Evolutionary conservation across 306 rosid genomes (phyloP), one percentile per base, ranked within the genome.

Genomic region (Comarum palustre): DNA sequence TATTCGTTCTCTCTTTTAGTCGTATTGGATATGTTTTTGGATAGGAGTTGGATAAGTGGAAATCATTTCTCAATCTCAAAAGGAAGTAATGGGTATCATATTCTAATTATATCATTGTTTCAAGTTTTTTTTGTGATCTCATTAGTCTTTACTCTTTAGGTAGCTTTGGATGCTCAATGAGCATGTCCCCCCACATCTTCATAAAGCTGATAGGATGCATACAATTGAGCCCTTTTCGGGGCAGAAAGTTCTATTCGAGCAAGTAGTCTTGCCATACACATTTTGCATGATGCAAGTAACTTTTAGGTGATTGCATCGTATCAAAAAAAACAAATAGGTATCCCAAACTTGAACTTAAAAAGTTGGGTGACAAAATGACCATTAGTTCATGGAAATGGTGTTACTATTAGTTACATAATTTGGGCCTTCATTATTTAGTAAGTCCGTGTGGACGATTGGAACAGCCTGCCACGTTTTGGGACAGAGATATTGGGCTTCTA

Each of bases 21-120:
- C 31, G n/a, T 58, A 45, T 20, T 32, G 80, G 77, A 76, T 81
- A 43, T 70, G 79, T 39, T 81, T 82, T 77, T 81, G 81, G 89
- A 83, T 82, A 80, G 80, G 78, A 78, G 66, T 64, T 41, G 71
- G 83, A 72, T 82, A 73, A 73, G 75, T 61, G 73, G 78, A 73
- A 15, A 51, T 81, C 68, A 32, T 46, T 76, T 78, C 27, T 66
- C 64, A 74, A 59, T 16, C 65, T 59, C 41, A 59, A 59, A 29
- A 59, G 39, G 65, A 59, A 59, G 55, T 20, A 22, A 39, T 65
- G 52, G 73, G 73, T 7, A 75, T 75, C 73, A 24, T 66, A 66
- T 75, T 43, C 73, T 64, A 20, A 34, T 32, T 16, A 65, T 65
- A 31, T 29, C 27, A 14, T 17, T 66, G 2, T 22, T 64, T 52